phyloP scores from a whole-genome alignment of 495 filamentous ascomycete species.

The Rostrohypoxylon terebratum region DNA sequence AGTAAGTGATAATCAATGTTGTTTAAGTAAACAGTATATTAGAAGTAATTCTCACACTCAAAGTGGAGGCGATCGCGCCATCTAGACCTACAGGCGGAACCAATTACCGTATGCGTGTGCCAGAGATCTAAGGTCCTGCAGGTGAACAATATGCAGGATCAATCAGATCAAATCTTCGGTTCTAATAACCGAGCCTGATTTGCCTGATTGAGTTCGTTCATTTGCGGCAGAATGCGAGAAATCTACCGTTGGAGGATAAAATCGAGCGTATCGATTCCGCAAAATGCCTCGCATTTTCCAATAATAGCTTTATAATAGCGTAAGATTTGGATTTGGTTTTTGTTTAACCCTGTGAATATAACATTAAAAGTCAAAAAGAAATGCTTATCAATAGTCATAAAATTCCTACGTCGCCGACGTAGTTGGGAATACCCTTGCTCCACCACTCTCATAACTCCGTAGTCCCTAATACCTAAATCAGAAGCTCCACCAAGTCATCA shows the following conservation, averaged over 20 bases:
- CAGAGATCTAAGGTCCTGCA: constrained; percentile 12
- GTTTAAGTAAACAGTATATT: background rate
- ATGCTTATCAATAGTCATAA: constrained; percentile 14
- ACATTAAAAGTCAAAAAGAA: background rate
- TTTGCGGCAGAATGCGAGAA: constrained; percentile 52
- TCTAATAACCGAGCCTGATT: constrained; percentile 27
- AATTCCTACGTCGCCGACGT: constrained; percentile 21
- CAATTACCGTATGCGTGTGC: constrained; percentile 34
- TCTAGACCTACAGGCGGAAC: constrained; percentile 13
- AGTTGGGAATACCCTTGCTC: constrained; percentile 28
- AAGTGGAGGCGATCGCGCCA: constrained; percentile 26
- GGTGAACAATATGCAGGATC: constrained; percentile 21
- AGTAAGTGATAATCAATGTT: background rate
- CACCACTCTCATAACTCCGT: constrained; percentile 24
- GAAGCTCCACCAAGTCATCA: background rate
- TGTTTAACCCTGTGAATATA: background rate
- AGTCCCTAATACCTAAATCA: constrained; percentile 1
- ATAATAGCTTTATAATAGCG: background rate
- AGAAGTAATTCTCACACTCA: constrained; percentile 6
- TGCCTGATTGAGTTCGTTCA: constrained; percentile 40
- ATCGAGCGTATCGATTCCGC: constrained; percentile 1
- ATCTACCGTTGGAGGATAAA: constrained; percentile 48
- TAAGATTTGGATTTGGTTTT: background rate
- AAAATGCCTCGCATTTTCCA: constrained; percentile 18
- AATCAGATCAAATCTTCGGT: constrained; percentile 20